A percentile compares a stretch with the other conserved stretches of the same genome.
Conservation (phyloP, 371 early-diverging fungal species). For the Mortierella sp. region DNA sequence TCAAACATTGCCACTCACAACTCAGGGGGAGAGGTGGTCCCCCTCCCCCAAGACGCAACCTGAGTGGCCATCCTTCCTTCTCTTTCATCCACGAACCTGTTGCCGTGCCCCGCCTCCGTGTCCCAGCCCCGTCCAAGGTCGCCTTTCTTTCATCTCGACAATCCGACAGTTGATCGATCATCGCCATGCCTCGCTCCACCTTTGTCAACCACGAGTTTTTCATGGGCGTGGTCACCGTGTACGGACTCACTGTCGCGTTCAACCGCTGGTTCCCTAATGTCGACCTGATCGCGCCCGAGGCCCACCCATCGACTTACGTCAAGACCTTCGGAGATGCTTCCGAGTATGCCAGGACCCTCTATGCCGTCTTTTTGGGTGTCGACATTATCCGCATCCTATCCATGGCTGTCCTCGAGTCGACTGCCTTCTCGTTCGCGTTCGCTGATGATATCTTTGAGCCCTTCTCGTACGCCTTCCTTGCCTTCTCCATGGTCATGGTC, state of each 20-base stretch:
- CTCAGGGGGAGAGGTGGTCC: no score
- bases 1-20: no score
- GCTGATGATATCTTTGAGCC: conserved; percentile 32
- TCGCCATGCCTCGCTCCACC: conserved; percentile 44
- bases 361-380: conserved; percentile 30
- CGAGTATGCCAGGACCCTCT: conserved; percentile 24
- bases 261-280: conserved; percentile 41
- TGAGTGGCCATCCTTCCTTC: conserved; percentile 2
- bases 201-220: conserved; percentile 47
- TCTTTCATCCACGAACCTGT: not conserved
- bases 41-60: no score
- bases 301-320: conserved; percentile 41
- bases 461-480: conserved; percentile 21
- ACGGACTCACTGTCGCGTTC: conserved; percentile 37
- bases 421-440: conserved; percentile 49
- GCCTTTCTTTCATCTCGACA: no score
- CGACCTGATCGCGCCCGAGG: conserved; percentile 45
- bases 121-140: no score
- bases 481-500: conserved; percentile 30
- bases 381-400: conserved; percentile 40
- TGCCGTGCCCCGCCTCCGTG: no score
- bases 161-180: no score
- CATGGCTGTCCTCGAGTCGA: conserved; percentile 36
- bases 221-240: conserved; percentile 39
- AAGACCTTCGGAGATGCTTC: conserved; percentile 30